These are phyloP conservation scores for Pythium sp. DNA, from an alignment of 352 stramenopile genomes.

Conservation along the genomic window DNA sequence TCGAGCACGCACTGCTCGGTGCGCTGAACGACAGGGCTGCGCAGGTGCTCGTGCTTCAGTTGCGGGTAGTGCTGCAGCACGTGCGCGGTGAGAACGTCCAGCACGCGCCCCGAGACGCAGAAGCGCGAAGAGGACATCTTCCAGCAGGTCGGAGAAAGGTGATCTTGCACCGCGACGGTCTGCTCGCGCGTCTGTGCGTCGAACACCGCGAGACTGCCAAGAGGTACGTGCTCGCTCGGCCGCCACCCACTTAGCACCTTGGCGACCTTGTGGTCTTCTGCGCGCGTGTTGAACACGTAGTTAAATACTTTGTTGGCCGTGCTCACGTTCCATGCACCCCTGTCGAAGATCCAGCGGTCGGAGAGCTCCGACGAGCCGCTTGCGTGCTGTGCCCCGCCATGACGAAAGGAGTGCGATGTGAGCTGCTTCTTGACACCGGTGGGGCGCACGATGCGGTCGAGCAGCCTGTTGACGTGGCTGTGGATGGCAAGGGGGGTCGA, in stretches of 20 bases:
- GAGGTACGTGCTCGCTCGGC: neutral
- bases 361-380: neutral
- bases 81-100: neutral
- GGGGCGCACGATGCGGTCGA: neutral
- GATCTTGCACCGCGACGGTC: neutral
- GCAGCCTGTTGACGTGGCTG: constrained; percentile 2
- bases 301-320: constrained; percentile 12
- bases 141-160: neutral
- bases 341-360: constrained; percentile 9
- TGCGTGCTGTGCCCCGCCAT: neutral
- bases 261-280: constrained; percentile 8
- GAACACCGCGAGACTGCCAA: neutral
- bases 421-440: neutral
- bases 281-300: constrained; percentile 12
- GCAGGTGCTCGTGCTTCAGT: neutral
- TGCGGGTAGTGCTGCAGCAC: neutral
- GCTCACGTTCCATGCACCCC: constrained; percentile 3
- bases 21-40: neutral
- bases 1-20: neutral
- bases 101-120: neutral
- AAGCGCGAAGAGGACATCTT: neutral
- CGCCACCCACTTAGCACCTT: neutral
- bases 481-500: neutral
- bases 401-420: constrained; percentile 1
- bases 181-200: neutral